phyloP scores from a whole-genome alignment of 768 basidiomycete species.

The Boletus edulis region DNA sequence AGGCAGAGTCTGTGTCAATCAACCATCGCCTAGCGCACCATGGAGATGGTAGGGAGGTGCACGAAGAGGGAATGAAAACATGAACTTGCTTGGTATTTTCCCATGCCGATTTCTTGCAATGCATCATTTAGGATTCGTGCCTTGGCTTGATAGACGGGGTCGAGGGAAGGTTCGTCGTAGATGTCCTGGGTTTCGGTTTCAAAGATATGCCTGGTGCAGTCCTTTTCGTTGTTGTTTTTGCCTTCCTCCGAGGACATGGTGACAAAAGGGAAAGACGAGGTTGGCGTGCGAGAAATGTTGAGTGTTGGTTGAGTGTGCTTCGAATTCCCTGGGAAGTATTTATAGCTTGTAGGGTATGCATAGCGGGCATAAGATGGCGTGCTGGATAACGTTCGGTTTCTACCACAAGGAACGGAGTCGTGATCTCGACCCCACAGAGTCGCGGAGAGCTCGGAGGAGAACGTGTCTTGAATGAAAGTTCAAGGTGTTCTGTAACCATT shows the following conservation, averaged over 20 bases:
- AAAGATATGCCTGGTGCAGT: background rate
- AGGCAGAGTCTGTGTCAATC: background rate
- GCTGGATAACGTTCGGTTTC: background rate
- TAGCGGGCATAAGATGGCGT: background rate
- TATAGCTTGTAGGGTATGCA: background rate
- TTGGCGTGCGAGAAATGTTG: background rate
- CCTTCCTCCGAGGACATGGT: slow-evolving; percentile 18
- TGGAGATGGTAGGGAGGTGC: background rate
- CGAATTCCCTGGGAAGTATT: background rate
- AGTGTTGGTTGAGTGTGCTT: background rate
- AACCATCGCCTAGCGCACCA: background rate
- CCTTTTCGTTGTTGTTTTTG: slow-evolving; percentile 3
- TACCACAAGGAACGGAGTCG: too few species aligned
- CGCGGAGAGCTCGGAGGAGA: too few species aligned
- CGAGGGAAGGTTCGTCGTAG: slow-evolving; percentile 34
- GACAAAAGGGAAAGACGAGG: too few species aligned
- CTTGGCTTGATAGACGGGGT: slow-evolving; percentile 60
- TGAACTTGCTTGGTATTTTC: slow-evolving; percentile 56
- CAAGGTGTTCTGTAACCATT: too few species aligned
- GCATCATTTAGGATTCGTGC: slow-evolving; percentile 56
- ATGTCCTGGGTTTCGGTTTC: slow-evolving; percentile 21
- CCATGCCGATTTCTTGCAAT: slow-evolving; percentile 68
- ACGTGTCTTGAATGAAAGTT: too few species aligned
- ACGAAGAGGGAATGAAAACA: background rate
- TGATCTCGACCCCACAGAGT: too few species aligned